Evolutionary conservation across 768 basidiomycete species (phyloP).

Genomic region (Suillus sp.): DNA sequence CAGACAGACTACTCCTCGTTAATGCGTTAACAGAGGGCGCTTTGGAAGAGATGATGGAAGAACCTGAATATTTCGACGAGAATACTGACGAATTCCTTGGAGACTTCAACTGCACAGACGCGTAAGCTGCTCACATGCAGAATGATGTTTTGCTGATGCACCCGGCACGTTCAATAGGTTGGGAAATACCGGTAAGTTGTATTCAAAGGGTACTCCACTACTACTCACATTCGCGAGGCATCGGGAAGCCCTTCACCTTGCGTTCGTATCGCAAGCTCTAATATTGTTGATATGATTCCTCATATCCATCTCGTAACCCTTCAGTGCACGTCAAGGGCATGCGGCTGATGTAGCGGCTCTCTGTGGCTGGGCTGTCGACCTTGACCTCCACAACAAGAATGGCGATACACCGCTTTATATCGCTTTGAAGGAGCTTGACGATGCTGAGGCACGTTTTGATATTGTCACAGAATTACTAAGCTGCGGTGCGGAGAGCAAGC

Average conservation of each 20-base stretch:
- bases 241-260: constrained; percentile 32
- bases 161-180: constrained; percentile 16
- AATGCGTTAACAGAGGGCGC: constrained; percentile 28
- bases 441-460: constrained; percentile 17
- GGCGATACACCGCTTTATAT: constrained; percentile 33
- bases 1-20: constrained; percentile 29
- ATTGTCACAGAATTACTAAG: constrained; percentile 18
- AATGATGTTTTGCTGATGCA: background rate
- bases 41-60: constrained; percentile 28
- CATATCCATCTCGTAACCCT: background rate
- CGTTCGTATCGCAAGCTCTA: constrained; percentile 24
- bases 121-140: constrained; percentile 22
- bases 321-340: background rate
- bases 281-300: background rate
- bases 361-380: constrained; percentile 23
- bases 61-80: constrained; percentile 22
- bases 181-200: constrained; percentile 34
- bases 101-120: constrained; percentile 34
- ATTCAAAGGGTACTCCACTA: constrained; percentile 4
- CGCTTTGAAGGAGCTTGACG: constrained; percentile 23
- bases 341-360: constrained; percentile 22
- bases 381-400: constrained; percentile 27
- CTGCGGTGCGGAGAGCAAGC: background rate
- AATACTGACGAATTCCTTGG: constrained; percentile 23
- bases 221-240: constrained; percentile 1